Evolutionary conservation across 2,329 filamentous ascomycete species (phyloP).

Genomic region (Neoarthrinium moseri): DNA sequence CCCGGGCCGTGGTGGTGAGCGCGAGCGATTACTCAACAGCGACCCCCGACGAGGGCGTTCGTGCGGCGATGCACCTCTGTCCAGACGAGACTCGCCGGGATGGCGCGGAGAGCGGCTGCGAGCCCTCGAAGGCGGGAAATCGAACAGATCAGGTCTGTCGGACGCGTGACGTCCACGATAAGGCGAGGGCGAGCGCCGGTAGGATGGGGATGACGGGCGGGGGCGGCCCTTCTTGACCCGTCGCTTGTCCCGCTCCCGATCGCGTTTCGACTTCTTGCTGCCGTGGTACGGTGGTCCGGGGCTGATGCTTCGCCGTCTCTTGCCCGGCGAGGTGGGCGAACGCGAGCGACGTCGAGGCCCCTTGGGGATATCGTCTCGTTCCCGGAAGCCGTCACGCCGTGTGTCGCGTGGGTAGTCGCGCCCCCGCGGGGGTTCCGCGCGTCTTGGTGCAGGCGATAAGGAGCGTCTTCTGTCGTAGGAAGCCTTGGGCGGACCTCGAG

Average conservation of each 20-base stretch:
- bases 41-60: conserved; percentile 18
- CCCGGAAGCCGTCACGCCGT: conserved; percentile 25
- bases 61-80: conserved; percentile 16
- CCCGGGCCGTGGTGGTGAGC: conserved; percentile 20
- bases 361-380: conserved; percentile 32
- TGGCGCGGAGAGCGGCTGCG: conserved; percentile 25
- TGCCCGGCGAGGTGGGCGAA: conserved; percentile 35
- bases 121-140: conserved; percentile 18
- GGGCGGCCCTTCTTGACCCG: conserved; percentile 17
- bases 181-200: conserved; percentile 25
- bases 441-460: conserved; percentile 21
- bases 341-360: conserved; percentile 28
- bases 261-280: conserved; percentile 41
- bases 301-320: conserved; percentile 41
- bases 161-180: conserved; percentile 20
- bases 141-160: conserved; percentile 21
- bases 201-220: conserved; percentile 19
- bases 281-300: conserved; percentile 32
- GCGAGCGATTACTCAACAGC: conserved; percentile 22
- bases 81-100: conserved; percentile 18
- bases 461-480: conserved; percentile 20
- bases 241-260: conserved; percentile 23
- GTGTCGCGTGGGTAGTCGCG: conserved; percentile 22
- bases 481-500: conserved; percentile 19
- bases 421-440: conserved; percentile 19